phyloP scores from a whole-genome alignment of 202 grass and related monocot genomes.

The Zoysia matrella region DNA sequence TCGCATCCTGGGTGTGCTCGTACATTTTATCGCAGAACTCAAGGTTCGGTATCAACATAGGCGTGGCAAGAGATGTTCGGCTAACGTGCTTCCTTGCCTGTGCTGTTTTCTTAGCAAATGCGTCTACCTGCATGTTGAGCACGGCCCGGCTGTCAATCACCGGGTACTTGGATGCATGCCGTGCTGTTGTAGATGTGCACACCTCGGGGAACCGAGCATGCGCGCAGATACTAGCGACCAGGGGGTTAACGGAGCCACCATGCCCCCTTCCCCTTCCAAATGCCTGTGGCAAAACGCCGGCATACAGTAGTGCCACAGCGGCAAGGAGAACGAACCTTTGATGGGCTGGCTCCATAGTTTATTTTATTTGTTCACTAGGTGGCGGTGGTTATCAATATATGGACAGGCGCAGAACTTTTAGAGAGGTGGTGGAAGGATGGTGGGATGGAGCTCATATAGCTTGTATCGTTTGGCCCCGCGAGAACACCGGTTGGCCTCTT shows the following conservation, averaged over 20 bases:
- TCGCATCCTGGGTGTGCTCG: conserved; percentile 61
- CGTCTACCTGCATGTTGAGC: conserved; percentile 64
- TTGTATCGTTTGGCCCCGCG: neutral
- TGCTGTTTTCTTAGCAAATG: conserved; percentile 36
- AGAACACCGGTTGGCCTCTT: conserved; percentile 36
- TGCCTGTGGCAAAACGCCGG: conserved; percentile 13
- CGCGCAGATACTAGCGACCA: conserved; percentile 16
- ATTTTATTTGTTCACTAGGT: conserved; percentile 13
- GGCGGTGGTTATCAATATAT: neutral
- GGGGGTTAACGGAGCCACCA: neutral
- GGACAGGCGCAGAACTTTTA: neutral
- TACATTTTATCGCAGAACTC: conserved; percentile 65
- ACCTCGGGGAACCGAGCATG: conserved; percentile 42
- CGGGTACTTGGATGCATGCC: conserved; percentile 47
- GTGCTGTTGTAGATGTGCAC: conserved; percentile 42
- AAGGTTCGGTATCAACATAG: conserved; percentile 34
- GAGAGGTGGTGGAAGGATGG: neutral
- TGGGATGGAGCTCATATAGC: conserved; percentile 19
- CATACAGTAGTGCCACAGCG: conserved; percentile 18
- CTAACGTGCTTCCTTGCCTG: conserved; percentile 39
- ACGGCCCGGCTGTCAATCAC: conserved; percentile 51
- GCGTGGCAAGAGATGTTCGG: neutral
- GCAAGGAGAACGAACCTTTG: conserved; percentile 24
- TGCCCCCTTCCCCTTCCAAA: neutral
- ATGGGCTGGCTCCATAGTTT: conserved; percentile 42